Base-by-base conservation (phyloP, 2,329 filamentous ascomycete genomes). In the Chaetothyriales sp. region DNA sequence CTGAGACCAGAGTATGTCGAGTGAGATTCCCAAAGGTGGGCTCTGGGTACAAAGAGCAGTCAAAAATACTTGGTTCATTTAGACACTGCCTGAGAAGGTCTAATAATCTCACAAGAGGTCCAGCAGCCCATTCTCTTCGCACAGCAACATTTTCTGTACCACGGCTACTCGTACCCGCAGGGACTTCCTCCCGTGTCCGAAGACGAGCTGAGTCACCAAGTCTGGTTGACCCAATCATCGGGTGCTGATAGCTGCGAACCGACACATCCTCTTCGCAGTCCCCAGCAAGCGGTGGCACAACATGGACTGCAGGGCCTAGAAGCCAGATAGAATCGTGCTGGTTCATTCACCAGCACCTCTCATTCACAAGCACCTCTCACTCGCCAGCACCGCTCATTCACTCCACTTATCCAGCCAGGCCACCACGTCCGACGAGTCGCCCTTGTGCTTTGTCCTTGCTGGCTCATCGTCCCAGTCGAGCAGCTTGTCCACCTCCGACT, bases 381-480 rank as follows among this genome's bases (percentile, higher is more conserved):
- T 56, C 54, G n/a, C n/a, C n/a, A n/a, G n/a, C n/a, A n/a, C n/a
- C n/a, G n/a, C n/a, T n/a, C n/a, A n/a, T 25, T 58, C 54, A 4
- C 50, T 47, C 59, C 59, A 61, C 51, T 55, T 61, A 33, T 61
- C 55, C 44, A 61, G 54, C 59, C 59, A 61, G 43, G 56, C 40
- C 43, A 57, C 56, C 43, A 61, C 53, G 33, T 61, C 59, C 48
- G 49, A 18, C 37, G 55, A 54, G 20, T 54, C 59, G 19, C 54
- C 56, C 28, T 57, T 53, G 5, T 28, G 43, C 10, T 50, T 47
- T 29, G 51, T 49, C 46, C 54, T 52, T 22, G 44, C 49, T 5
- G 58, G 56, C 52, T 58, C 57, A 47, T 60, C 59, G n/a, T 61
- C 59, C 59, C 59, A 61, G 44, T 61, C 58, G 18, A 61, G 37